These are phyloP conservation scores for Cystobasidium sp. DNA, from an alignment of 1,284 basidiomycete species.

Conservation along the genomic window DNA sequence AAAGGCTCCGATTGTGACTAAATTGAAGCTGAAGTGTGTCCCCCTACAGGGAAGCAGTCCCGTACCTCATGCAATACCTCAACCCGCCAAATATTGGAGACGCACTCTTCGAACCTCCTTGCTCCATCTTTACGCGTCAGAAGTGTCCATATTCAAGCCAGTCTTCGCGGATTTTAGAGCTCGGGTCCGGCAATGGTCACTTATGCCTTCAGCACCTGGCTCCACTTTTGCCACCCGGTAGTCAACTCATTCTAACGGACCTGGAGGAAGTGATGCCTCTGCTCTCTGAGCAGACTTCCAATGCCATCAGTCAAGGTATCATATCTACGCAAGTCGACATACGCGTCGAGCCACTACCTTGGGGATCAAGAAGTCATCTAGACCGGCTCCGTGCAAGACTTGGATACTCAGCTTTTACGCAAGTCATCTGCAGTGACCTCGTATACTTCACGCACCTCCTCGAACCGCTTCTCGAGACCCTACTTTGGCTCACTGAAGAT, in stretches of 20 bases:
- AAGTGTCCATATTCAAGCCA: background rate
- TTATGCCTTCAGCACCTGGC: constrained; percentile 30
- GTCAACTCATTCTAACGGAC: constrained; percentile 23
- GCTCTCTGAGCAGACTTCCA: background rate
- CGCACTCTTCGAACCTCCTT: constrained; percentile 26
- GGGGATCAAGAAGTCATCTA: constrained; percentile 15
- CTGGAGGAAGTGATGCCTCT: constrained; percentile 35
- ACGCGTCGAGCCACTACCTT: constrained; percentile 15
- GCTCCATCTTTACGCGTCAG: constrained; percentile 11
- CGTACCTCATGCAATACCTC: constrained; percentile 36
- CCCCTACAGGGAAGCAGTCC: constrained; percentile 30
- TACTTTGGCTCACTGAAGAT: constrained; percentile 36
- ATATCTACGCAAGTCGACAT: constrained; percentile 3
- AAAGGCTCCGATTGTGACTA: background rate
- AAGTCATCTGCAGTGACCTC: constrained; percentile 41
- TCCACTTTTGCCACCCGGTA: constrained; percentile 14
- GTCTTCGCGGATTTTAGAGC: constrained; percentile 24
- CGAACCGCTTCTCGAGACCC: constrained; percentile 31
- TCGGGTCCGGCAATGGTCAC: constrained; percentile 40
- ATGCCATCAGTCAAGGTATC: background rate
- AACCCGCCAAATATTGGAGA: background rate
- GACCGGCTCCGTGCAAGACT: background rate
- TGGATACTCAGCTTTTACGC: constrained; percentile 17
- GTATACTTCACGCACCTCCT: constrained; percentile 41
- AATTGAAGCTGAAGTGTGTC: background rate